These are phyloP conservation scores for Aristolochia contorta DNA, from an alignment of 164 flowering plant species.

Conservation along the genomic window DNA sequence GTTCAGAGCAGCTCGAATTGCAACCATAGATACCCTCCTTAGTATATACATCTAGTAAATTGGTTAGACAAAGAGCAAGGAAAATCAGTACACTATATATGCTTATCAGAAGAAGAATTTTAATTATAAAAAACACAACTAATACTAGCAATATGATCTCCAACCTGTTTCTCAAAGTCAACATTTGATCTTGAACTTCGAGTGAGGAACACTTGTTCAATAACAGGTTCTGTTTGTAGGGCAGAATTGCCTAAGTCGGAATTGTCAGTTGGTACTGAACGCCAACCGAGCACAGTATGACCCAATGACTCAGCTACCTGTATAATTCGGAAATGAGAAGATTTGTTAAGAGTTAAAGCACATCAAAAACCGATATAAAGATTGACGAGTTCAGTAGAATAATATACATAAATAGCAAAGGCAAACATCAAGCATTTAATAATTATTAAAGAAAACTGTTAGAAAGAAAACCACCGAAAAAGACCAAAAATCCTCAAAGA, in stretches of 20 bases:
- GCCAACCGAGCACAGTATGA: slow-evolving; percentile 95
- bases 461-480: no score
- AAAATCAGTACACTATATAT: not conserved
- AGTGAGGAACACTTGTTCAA: slow-evolving; percentile 93
- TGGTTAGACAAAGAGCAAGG: not conserved
- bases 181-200: slow-evolving; percentile 60
- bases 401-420: not conserved
- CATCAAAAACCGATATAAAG: not conserved
- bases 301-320: slow-evolving; percentile 97
- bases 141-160: not conserved
- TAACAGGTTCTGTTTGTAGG: slow-evolving; percentile 82
- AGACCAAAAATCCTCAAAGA: no score
- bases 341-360: not conserved
- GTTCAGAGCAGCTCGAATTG: slow-evolving; percentile 81
- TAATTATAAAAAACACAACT: not conserved
- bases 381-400: not conserved
- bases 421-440: not conserved
- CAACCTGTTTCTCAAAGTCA: slow-evolving; percentile 89
- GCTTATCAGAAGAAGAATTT: not conserved
- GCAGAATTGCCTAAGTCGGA: slow-evolving; percentile 84
- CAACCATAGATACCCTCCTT: slow-evolving; percentile 87
- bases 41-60: slow-evolving; percentile 79
- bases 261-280: slow-evolving; percentile 87
- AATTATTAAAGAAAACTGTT: not conserved
- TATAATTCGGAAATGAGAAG: slow-evolving; percentile 4